phyloP scores from a whole-genome alignment of 495 filamentous ascomycete genomes.

The Xylaria bambusicola region DNA sequence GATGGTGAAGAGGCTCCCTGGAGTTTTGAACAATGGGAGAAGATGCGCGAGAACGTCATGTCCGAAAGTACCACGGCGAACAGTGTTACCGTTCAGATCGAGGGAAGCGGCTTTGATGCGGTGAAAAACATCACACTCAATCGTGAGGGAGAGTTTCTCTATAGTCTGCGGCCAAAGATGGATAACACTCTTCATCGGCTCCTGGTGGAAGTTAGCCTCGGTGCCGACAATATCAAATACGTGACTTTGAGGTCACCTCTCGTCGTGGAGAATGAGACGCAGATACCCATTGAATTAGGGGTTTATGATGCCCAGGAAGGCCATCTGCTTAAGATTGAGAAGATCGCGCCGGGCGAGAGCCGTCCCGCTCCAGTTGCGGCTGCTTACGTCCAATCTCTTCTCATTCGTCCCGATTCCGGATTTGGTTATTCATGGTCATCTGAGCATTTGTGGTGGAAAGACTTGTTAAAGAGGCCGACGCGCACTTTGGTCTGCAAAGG shows the following conservation, averaged over 20 bases:
- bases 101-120: constrained; percentile 90
- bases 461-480: constrained; percentile 79
- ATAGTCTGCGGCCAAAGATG: constrained; percentile 77
- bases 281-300: constrained; percentile 94
- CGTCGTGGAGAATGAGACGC: constrained; percentile 96
- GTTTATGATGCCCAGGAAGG: constrained; percentile 87
- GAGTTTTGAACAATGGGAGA: constrained; percentile 94
- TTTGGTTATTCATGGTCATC: constrained; percentile 96
- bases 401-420: constrained; percentile 92
- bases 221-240: constrained; percentile 92
- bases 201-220: constrained; percentile 88
- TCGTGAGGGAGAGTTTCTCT: constrained; percentile 89
- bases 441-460: constrained; percentile 88
- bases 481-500: constrained; percentile 83
- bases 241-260: constrained; percentile 94
- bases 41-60: constrained; percentile 86
- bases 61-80: constrained; percentile 73
- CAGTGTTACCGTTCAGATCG: constrained; percentile 77
- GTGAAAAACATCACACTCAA: constrained; percentile 86
- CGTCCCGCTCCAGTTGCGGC: constrained; percentile 91
- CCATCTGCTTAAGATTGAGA: constrained; percentile 94
- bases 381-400: constrained; percentile 82
- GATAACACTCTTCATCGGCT: constrained; percentile 83
- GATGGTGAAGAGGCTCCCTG: constrained; percentile 93
- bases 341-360: constrained; percentile 88